Percentiles rank a stretch among this genome's conserved stretches.
Conservation (phyloP, 1,284 basidiomycete genomes). For the Trametes sp. region DNA sequence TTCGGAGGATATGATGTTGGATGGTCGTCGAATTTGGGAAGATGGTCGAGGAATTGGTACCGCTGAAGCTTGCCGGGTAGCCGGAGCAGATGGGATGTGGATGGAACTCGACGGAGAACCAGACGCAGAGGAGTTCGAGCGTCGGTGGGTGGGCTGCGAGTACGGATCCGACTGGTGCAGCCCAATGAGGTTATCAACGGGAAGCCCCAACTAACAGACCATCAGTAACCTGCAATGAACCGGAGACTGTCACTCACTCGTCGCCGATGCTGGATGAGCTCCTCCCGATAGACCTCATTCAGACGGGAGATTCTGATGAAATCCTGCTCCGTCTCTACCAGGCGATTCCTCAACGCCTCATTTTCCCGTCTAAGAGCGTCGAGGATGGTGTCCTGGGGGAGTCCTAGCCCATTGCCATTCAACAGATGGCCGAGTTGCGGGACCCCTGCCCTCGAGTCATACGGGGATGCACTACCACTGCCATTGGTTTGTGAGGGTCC, state of each 20-base stretch:
- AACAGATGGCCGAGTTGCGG: slow-evolving; percentile 33
- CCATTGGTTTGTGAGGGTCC: slow-evolving; percentile 39
- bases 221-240: slow-evolving; percentile 12
- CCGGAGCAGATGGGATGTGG: slow-evolving; percentile 41
- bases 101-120: slow-evolving; percentile 59
- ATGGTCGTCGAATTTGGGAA: slow-evolving; percentile 64
- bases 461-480: slow-evolving; percentile 44
- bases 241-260: slow-evolving; percentile 61
- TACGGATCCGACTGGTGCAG: slow-evolving; percentile 67
- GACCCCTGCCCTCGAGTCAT: slow-evolving; percentile 31
- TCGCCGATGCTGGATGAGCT: slow-evolving; percentile 76
- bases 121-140: slow-evolving; percentile 49
- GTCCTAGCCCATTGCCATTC: slow-evolving; percentile 50
- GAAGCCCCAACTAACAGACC: slow-evolving; percentile 63
- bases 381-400: slow-evolving; percentile 67
- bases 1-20: slow-evolving; percentile 48
- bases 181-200: slow-evolving; percentile 79
- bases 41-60: slow-evolving; percentile 76
- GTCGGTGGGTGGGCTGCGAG: slow-evolving; percentile 71
- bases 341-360: slow-evolving; percentile 65
- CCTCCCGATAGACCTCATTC: slow-evolving; percentile 84
- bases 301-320: slow-evolving; percentile 73
- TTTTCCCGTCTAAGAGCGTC: slow-evolving; percentile 81
- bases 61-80: slow-evolving; percentile 46
- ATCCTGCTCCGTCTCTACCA: slow-evolving; percentile 77